A percentile compares a stretch with the other conserved stretches of the same genome.
These are phyloP conservation scores for Phytophthora hibernalis DNA, from an alignment of 352 stramenopile genomes.

Conservation along the genomic window DNA sequence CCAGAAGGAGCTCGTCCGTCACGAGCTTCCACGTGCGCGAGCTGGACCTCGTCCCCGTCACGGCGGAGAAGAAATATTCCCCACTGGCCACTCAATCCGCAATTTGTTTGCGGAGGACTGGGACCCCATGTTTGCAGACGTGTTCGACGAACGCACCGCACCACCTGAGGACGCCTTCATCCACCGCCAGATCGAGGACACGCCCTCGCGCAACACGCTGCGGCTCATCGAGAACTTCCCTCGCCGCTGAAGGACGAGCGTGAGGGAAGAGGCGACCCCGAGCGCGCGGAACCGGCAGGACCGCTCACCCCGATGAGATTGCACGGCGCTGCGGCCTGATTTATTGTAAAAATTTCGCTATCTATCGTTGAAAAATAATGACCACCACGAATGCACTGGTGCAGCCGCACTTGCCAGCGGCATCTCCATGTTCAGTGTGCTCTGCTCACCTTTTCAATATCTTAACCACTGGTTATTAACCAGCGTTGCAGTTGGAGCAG, in stretches of 20 bases:
- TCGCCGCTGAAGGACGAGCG: constrained; percentile 27
- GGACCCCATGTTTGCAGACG: constrained; percentile 54
- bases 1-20: constrained; percentile 41
- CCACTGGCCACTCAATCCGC: constrained; percentile 34
- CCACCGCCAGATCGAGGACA: constrained; percentile 51
- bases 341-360: constrained; percentile 36
- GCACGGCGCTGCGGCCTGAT: constrained; percentile 18
- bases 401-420: constrained; percentile 9
- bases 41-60: constrained; percentile 48
- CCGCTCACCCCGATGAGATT: no score
- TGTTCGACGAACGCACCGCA: constrained; percentile 63
- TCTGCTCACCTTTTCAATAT: neutral
- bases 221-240: constrained; percentile 48
- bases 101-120: constrained; percentile 39
- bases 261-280: neutral
- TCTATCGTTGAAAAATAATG: constrained; percentile 23
- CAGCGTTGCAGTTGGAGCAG: no score
- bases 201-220: constrained; percentile 23
- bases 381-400: constrained; percentile 9
- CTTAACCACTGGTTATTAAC: no score
- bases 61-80: constrained; percentile 40
- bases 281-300: neutral
- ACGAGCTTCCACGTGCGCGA: constrained; percentile 68
- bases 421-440: neutral
- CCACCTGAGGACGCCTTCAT: constrained; percentile 66